Evolutionary conservation across 768 basidiomycete genomes (phyloP).

Genomic region (Neoboletus magnificus): DNA sequence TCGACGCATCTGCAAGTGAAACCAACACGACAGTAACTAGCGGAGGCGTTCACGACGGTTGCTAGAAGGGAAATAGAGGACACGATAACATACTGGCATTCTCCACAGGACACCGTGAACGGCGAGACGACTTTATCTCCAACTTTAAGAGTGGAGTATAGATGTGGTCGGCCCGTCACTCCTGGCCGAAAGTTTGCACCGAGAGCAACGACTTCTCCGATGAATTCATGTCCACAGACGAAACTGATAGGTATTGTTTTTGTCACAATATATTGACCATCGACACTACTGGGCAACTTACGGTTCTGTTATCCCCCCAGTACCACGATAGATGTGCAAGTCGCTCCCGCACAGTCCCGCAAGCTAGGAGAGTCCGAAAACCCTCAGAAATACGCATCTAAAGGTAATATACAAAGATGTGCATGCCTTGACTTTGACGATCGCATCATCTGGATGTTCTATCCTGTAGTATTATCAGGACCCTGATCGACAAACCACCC

Average conservation of each 20-base stretch:
- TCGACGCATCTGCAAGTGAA: conserved; percentile 68
- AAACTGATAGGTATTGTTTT: conserved; percentile 38
- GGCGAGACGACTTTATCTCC: conserved; percentile 80
- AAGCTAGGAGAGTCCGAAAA: conserved; percentile 37
- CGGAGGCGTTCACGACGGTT: neutral
- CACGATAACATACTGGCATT: conserved; percentile 62
- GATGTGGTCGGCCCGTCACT: conserved; percentile 48
- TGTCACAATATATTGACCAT: neutral
- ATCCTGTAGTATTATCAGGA: conserved; percentile 42
- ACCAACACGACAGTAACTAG: conserved; percentile 68
- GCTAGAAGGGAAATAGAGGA: neutral
- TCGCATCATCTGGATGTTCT: conserved; percentile 70
- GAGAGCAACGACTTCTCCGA: conserved; percentile 66
- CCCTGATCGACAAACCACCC: neutral
- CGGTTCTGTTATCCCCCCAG: conserved; percentile 50
- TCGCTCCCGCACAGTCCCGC: conserved; percentile 73
- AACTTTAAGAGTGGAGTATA: conserved; percentile 62
- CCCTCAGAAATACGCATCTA: neutral
- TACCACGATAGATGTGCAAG: conserved; percentile 71
- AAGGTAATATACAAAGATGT: neutral
- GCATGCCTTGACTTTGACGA: conserved; percentile 67
- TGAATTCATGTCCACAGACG: conserved; percentile 74
- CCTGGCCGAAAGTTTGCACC: conserved; percentile 53
- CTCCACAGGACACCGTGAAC: conserved; percentile 80
- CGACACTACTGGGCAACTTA: conserved; percentile 30